Evolutionary conservation across 2,329 filamentous ascomycete genomes (phyloP).

Genomic region (Fusarium citri): DNA sequence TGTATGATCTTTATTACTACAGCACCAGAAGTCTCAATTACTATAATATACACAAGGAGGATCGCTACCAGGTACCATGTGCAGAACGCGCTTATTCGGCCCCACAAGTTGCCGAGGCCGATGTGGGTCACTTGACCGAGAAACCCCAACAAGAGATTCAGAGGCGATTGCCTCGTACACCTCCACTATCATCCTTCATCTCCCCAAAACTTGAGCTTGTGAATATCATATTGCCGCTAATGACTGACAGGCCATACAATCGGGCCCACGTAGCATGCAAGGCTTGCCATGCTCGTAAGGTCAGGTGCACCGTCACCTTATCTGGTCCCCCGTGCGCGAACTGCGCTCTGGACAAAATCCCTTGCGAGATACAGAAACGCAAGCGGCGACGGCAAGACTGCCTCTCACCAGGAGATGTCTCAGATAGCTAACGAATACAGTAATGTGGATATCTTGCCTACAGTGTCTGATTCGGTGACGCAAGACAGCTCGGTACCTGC

Average conservation of each 20-base stretch:
- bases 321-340: not conserved
- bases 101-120: no score
- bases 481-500: no score
- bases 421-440: not conserved
- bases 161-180: no score
- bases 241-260: not conserved
- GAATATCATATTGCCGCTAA: not conserved
- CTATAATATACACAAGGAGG: no score
- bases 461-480: no score
- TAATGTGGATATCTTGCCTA: not conserved
- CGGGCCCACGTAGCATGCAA: not conserved
- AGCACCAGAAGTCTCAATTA: no score
- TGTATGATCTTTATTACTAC: no score
- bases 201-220: not conserved
- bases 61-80: no score
- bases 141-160: no score
- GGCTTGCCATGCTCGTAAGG: not conserved
- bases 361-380: not conserved
- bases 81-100: no score
- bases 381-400: not conserved
- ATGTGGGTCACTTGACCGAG: no score
- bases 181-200: not conserved
- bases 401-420: rapidly evolving
- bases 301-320: not conserved
- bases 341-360: not conserved